phyloP scores from a whole-genome alignment of 139 green algal genomes.

The Astrephomene gubernaculifera region DNA sequence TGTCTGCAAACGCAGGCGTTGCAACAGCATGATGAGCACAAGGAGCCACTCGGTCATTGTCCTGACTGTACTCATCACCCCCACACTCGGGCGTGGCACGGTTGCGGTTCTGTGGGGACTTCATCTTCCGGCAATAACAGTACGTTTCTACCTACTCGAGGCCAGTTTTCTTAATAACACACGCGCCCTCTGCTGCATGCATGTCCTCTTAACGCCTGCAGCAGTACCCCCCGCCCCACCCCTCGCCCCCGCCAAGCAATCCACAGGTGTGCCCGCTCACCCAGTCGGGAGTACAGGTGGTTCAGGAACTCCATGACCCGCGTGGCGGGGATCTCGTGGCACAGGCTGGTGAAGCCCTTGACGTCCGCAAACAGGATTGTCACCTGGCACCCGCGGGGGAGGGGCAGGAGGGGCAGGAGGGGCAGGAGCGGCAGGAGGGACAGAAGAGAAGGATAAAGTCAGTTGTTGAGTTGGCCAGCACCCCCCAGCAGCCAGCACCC shows the following conservation, averaged over 20 bases:
- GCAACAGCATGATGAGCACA: background rate
- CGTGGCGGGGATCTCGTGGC: constrained; percentile 6
- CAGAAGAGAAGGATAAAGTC: background rate
- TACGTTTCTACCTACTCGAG: background rate
- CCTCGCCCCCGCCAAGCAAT: background rate
- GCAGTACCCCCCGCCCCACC: background rate
- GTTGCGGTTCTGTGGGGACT: background rate
- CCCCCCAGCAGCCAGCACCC: background rate
- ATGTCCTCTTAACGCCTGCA: background rate
- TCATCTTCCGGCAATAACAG: background rate
- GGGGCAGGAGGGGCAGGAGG: background rate
- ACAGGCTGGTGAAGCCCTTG: constrained; percentile 24
- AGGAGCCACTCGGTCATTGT: background rate
- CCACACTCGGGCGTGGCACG: background rate
- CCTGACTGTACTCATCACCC: background rate
- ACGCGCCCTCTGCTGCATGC: background rate
- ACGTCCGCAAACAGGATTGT: constrained; percentile 30
- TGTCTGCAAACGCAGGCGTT: background rate
- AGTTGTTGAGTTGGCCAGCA: background rate
- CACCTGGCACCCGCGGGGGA: background rate
- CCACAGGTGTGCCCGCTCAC: background rate
- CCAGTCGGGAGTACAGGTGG: constrained; percentile 10
- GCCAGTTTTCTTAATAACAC: no score
- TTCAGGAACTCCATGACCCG: constrained; percentile 31
- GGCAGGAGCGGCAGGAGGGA: background rate